Evolutionary conservation across 768 basidiomycete species (phyloP), one percentile per base, ranked within the genome.

Genomic region (Scleroderma citrinum): DNA sequence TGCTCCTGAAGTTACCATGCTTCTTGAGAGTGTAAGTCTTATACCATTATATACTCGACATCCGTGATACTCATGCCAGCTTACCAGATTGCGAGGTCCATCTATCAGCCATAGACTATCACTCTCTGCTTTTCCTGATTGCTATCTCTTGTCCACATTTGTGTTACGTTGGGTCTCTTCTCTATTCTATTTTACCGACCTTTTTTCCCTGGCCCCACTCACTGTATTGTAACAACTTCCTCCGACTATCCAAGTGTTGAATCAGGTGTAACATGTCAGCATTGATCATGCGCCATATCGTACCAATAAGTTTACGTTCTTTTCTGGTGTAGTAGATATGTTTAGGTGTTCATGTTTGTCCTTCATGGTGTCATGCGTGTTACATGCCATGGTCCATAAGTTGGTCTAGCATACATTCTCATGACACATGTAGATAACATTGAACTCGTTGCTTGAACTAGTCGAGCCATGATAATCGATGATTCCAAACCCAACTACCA

Each of bases 71-170:
- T 47, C 35, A 26, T 58, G 43, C 53, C 48, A 52, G 19, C 57
- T 7, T 32, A 30, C 31, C 66, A 89, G 87, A 84, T 87, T 54
- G 84, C 84, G 63, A 77, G 78, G 71, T 82, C 83, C 62, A 81
- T 87, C 71, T 87, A 85, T 72, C 80, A 78, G 69, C 71, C 78
- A 67, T 87, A 87, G 83, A 85, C 70, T 75, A 30, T 29, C 72
- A 69, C 71, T 60, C 48, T 64, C 75, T 74, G 81, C 69, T 82
- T 54, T 14, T 63, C 68, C 80, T 76, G 70, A 75, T 16, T 73
- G 83, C 83, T 85, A 87, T 88, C 83, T 87, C 71, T 83, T 72
- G 76, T 78, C 77, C 78, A 78, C 82, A 84, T 85, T 72, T 82
- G 73, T 78, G 71, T 72, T 75, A 77, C 76, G 74, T 76, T 76